Base-by-base conservation (phyloP, 371 early-diverging fungal species). In the Blakeslea trispora region DNA sequence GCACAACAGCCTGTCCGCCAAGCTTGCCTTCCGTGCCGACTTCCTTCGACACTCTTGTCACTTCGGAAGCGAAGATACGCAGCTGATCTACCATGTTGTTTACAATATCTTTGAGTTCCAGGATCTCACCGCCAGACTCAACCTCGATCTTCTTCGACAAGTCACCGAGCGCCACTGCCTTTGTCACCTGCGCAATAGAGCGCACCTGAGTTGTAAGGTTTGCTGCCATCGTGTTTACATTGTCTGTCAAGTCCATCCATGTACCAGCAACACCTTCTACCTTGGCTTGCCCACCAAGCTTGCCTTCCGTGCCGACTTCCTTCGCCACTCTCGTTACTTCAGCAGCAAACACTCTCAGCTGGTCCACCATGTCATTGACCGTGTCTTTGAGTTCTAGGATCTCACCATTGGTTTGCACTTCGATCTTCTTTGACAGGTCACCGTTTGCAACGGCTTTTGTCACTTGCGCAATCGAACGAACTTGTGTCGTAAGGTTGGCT, bases 241-340 rank as follows among this genome's bases (percentile, higher is more conserved):
- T 83, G 19, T 78, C 75, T 0, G 86, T 86, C 10, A 86, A 56
- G 14, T 81, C 81, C 47, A 73, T 73, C 86, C 86, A 86, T 0
- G 79, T 82, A 18, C 86, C 86, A 31, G 55, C 81, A 1, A 81
- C 82, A 23, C 67, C 74, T 19, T 75, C 58, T 0, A 84, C 84
- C 1, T 31, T 17, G 1, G 74, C 76, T 35, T 74, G 74, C 0
- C 75, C 71, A 11, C 83, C 64, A 0, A 63, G 42, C 45, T 63
- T 63, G 5, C 64, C 64, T 2, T 63, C 64, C 0, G 64, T 64
- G 2, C 64, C 64, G 13, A 64, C 64, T 52, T 64, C 64, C 17
- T 45, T 59, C 1, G 64, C 41, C 2, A 64, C 64, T 51, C 64
- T 55, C 7, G 64, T 50, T 0, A 64, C 64, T 41, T 64, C 59